Base-by-base conservation (phyloP, 306 rosid genomes). In the Crotalaria pallida region DNA sequence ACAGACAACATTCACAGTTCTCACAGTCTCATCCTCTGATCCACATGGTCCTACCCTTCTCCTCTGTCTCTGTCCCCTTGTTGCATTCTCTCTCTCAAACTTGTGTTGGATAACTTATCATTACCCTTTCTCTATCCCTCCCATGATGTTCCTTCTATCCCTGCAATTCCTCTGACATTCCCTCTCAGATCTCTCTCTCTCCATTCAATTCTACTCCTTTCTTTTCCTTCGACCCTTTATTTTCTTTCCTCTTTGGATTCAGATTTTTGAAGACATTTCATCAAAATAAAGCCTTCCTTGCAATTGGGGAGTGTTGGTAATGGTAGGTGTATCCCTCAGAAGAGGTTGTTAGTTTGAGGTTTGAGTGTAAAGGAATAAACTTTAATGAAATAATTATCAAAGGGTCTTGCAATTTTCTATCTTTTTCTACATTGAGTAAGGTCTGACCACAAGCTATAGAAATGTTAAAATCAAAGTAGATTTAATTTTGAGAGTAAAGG, bases 351-450 rank as follows among this genome's bases (percentile, higher is more conserved):
- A 48, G 79, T 60, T 24, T 1, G 1, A 24, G 72, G 71, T 75
- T 84, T 80, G 78, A 51, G 80, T 58, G 80, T 81, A 62, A 87
- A 81, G 85, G 45, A 75, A 77, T 66, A 61, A 22, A 12, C 41
- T 49, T 22, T 55, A 43, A 65, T 18, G 21, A 47, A 51, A 43
- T 29, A 7, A 9, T 56, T 50, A 58, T 74, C 44, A 41, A 47
- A 49, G 49, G 45, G 69, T 12, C 26, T 61, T 31, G 13, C 51
- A 40, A 67, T 15, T 23, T 3, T 51, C 16, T 16, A 17, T 60
- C 63, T 45, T 49, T 23, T 66, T 60, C 43, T 26, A 52, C 7
- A 44, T 69, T 62, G 16, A 67, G 51, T 7, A 33, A 34, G 59
- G 23, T 27, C 29, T 49, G 63, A 45, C n/a, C n/a, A n/a, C n/a